These are phyloP conservation scores for Mucor indicus DNA, from an alignment of 371 early-diverging fungal genomes.

Conservation along the genomic window DNA sequence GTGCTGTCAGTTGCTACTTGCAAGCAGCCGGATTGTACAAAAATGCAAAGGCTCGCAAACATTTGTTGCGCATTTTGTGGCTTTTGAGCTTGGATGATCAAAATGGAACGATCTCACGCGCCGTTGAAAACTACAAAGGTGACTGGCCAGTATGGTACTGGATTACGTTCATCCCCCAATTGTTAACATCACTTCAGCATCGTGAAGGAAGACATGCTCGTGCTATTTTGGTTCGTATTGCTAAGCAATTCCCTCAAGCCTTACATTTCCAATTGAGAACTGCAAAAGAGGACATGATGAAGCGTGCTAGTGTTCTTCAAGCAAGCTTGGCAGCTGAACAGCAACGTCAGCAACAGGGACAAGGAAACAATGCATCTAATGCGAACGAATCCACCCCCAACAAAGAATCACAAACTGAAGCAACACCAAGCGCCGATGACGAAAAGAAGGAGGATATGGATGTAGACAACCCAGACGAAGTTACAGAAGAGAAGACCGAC, in stretches of 20 bases:
- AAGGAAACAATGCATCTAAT: not conserved
- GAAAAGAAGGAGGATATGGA: slow-evolving; percentile 7
- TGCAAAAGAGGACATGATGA: slow-evolving; percentile 85
- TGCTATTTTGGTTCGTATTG: slow-evolving; percentile 85
- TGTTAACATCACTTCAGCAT: slow-evolving; percentile 75
- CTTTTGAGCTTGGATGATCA: slow-evolving; percentile 88
- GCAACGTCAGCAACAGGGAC: slow-evolving; percentile 9
- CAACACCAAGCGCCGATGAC: not conserved
- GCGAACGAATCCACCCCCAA: not conserved
- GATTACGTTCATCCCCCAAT: slow-evolving; percentile 97
- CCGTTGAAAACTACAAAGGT: slow-evolving; percentile 86
- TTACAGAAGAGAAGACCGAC: slow-evolving; percentile 2
- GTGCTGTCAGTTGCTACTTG: slow-evolving; percentile 96
- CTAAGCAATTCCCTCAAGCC: slow-evolving; percentile 95
- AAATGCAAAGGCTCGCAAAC: slow-evolving; percentile 85
- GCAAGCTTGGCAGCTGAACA: slow-evolving; percentile 12
- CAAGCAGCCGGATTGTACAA: slow-evolving; percentile 93
- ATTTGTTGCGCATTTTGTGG: slow-evolving; percentile 91
- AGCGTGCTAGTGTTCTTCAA: slow-evolving; percentile 32
- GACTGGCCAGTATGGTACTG: slow-evolving; percentile 96
- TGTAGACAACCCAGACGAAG: not conserved
- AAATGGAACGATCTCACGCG: slow-evolving; percentile 69
- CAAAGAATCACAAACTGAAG: not conserved
- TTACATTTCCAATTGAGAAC: slow-evolving; percentile 94
- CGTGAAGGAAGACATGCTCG: slow-evolving; percentile 81